These are phyloP conservation scores for Ustilago sp. DNA, from an alignment of 1,284 basidiomycete genomes.

Conservation along the genomic window DNA sequence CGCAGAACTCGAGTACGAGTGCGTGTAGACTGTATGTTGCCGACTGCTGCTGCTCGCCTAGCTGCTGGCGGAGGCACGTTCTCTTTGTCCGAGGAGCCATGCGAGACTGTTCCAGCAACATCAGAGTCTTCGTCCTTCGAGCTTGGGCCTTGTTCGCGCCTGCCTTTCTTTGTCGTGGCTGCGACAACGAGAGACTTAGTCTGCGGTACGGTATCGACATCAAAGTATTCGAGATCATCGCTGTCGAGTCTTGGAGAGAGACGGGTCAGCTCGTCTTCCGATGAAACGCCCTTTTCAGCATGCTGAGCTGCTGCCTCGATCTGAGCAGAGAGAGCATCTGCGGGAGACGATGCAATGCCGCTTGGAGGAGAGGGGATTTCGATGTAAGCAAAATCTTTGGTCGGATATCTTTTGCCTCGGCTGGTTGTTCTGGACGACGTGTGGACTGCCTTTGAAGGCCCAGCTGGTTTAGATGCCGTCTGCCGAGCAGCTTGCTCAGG, in stretches of 20 bases:
- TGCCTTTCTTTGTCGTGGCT: background rate
- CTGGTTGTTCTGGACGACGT: background rate
- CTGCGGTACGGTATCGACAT: slow-evolving; percentile 20
- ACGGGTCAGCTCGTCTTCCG: slow-evolving; percentile 17
- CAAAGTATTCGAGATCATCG: slow-evolving; percentile 43
- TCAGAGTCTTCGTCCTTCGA: slow-evolving; percentile 8
- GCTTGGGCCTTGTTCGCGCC: background rate
- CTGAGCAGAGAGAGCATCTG: slow-evolving; percentile 12
- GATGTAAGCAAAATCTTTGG: slow-evolving; percentile 5
- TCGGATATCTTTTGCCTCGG: background rate
- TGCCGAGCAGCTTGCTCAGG: background rate
- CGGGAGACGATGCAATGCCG: background rate
- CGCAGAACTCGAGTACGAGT: slow-evolving; percentile 17
- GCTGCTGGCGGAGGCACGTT: slow-evolving; percentile 31
- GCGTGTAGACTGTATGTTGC: slow-evolving; percentile 6
- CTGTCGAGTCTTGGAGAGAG: slow-evolving; percentile 29
- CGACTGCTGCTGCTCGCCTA: background rate
- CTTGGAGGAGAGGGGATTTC: slow-evolving; percentile 4
- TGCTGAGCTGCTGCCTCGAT: slow-evolving; percentile 17
- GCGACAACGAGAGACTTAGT: background rate
- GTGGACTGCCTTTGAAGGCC: background rate
- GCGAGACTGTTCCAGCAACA: slow-evolving; percentile 1
- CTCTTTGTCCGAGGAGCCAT: slow-evolving; percentile 46
- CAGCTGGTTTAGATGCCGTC: background rate
- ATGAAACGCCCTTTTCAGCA: background rate